These are phyloP conservation scores for Leptographium lundbergii DNA, from an alignment of 2,329 filamentous ascomycete species.

Conservation along the genomic window DNA sequence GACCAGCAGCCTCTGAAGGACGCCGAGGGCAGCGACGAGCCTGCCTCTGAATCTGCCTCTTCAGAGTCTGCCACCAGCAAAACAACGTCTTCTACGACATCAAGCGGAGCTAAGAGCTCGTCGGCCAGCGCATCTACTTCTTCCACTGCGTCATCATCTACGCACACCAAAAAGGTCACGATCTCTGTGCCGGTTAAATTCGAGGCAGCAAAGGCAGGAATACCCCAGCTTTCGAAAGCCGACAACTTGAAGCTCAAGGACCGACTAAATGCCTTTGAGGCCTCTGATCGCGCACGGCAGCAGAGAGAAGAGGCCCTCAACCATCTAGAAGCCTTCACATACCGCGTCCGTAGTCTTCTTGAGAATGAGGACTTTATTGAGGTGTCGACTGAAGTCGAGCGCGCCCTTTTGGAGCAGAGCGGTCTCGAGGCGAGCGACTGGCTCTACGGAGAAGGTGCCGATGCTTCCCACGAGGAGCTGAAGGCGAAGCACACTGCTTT, in stretches of 20 bases:
- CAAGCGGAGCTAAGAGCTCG: neutral
- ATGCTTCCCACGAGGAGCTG: slow-evolving; percentile 63
- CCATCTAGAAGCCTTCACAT: slow-evolving; percentile 86
- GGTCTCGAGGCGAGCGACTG: slow-evolving; percentile 67
- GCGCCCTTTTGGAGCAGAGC: slow-evolving; percentile 53
- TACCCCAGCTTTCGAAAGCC: slow-evolving; percentile 33
- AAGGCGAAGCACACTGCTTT: slow-evolving; percentile 65
- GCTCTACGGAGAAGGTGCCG: slow-evolving; percentile 75
- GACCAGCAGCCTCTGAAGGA: slow-evolving; percentile 64
- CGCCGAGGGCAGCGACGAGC: slow-evolving; percentile 21
- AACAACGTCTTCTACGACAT: neutral
- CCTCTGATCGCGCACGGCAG: slow-evolving; percentile 66
- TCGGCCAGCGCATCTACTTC: slow-evolving; percentile 18
- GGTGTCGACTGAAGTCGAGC: slow-evolving; percentile 56
- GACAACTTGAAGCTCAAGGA: slow-evolving; percentile 45
- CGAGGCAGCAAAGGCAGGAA: slow-evolving; percentile 35
- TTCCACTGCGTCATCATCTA: slow-evolving; percentile 7
- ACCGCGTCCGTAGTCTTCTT: slow-evolving; percentile 72
- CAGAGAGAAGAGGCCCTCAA: slow-evolving; percentile 80
- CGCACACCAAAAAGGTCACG: slow-evolving; percentile 37
- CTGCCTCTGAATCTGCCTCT: slow-evolving; percentile 11
- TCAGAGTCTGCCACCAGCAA: neutral
- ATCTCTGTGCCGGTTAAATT: slow-evolving; percentile 40
- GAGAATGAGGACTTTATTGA: slow-evolving; percentile 63
- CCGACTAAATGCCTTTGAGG: slow-evolving; percentile 71